Evolutionary conservation across 306 rosid genomes (phyloP).

Genomic region (Acacia acuminata): DNA sequence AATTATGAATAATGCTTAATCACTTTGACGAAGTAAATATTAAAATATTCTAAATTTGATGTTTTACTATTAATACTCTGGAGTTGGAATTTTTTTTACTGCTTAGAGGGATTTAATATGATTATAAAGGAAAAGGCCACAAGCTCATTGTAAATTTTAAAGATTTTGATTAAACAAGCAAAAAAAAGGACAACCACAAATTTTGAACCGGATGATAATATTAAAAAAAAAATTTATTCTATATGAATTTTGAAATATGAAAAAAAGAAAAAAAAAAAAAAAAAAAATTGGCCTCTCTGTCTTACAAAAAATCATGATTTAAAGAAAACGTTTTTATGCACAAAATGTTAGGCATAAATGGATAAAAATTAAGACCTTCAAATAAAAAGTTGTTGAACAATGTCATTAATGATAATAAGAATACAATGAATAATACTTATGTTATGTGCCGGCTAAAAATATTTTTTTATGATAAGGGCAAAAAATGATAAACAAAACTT

Average conservation of each 20-base stretch:
- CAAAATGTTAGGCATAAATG: neutral
- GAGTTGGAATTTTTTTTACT: neutral
- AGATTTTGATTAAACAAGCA: neutral
- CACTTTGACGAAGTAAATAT: neutral
- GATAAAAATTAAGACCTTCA: neutral
- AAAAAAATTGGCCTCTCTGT: neutral
- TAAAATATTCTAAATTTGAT: neutral
- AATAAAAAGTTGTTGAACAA: neutral
- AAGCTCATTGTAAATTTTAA: neutral
- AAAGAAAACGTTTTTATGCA: neutral
- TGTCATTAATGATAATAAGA: neutral
- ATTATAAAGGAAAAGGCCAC: neutral
- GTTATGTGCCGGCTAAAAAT: neutral
- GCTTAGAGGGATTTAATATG: neutral
- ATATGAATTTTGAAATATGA: neutral
- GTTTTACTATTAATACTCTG: neutral
- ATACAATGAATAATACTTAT: neutral
- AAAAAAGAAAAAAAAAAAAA: neutral
- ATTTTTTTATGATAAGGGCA: neutral
- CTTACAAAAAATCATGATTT: neutral
- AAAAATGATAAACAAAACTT: too few species aligned
- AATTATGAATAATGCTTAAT: too few species aligned
- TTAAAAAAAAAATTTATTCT: neutral
- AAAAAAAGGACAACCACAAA: neutral
- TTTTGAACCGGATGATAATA: too few species aligned